phyloP scores from a whole-genome alignment of 2,329 filamentous ascomycete genomes.

The Aspergillus sp. region DNA sequence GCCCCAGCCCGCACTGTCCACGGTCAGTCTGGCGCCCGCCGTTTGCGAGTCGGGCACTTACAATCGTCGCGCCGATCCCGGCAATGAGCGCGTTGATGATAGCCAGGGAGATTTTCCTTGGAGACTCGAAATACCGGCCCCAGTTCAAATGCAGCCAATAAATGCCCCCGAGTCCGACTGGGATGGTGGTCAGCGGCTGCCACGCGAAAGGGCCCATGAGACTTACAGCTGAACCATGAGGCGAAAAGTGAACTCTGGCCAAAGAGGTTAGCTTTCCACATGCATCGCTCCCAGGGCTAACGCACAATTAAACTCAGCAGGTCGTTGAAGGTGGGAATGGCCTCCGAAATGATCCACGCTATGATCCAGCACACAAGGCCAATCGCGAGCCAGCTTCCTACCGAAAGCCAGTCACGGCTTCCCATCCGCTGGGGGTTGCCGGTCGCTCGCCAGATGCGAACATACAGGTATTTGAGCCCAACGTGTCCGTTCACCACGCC shows the following conservation, averaged over 20 bases:
- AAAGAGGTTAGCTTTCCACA: constrained; percentile 17
- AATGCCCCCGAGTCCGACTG: constrained; percentile 32
- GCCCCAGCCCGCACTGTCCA: constrained; percentile 12
- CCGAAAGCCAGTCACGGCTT: constrained; percentile 40
- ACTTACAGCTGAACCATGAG: constrained; percentile 51
- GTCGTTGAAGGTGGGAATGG: constrained; percentile 59
- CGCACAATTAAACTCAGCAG: constrained; percentile 51
- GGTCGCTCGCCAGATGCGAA: constrained; percentile 52
- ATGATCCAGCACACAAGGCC: constrained; percentile 48
- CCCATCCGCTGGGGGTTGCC: constrained; percentile 46
- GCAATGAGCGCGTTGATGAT: constrained; percentile 39
- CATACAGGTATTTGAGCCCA: constrained; percentile 56
- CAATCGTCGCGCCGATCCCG: constrained; percentile 19
- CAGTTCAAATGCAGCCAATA: constrained; percentile 43
- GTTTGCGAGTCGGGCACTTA: too few species aligned
- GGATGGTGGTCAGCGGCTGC: not conserved
- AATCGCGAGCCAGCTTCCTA: constrained; percentile 52
- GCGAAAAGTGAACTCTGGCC: constrained; percentile 47
- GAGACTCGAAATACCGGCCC: constrained; percentile 32
- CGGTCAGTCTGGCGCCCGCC: too few species aligned
- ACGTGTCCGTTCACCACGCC: constrained; percentile 62
- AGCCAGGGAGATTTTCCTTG: constrained; percentile 37
- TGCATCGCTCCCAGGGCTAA: too few species aligned
- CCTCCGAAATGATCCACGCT: constrained; percentile 58
- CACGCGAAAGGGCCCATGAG: not conserved